These are phyloP conservation scores for Nymphaea colorata DNA, from an alignment of 164 flowering plant genomes.

Conservation along the genomic window DNA sequence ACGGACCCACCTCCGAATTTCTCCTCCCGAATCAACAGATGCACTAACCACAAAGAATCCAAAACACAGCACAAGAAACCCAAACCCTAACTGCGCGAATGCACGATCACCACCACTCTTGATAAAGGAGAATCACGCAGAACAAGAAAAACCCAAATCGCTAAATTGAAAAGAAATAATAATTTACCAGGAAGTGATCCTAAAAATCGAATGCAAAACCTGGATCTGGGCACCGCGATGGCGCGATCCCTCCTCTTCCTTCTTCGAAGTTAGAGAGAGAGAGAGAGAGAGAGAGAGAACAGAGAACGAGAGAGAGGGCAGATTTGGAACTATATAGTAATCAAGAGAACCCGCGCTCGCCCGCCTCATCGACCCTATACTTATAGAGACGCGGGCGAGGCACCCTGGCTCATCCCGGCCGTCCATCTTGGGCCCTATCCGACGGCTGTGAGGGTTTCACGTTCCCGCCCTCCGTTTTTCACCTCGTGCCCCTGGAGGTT, in stretches of 20 bases:
- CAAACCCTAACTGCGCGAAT: background rate
- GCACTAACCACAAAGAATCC: background rate
- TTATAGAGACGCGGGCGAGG: background rate
- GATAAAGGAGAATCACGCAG: background rate
- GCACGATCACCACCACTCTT: background rate
- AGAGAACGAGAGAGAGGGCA: background rate
- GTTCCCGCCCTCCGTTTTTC: background rate
- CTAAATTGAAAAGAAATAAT: background rate
- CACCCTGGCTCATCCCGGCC: background rate
- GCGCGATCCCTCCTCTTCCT: no score
- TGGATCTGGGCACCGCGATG: background rate
- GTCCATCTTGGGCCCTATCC: background rate
- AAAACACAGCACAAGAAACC: background rate
- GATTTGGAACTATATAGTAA: background rate
- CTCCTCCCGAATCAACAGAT: no score
- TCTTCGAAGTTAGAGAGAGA: background rate
- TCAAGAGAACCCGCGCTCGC: background rate
- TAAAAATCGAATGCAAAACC: background rate
- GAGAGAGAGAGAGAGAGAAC: background rate
- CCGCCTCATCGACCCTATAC: background rate
- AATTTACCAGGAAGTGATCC: background rate
- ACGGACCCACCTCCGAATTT: background rate
- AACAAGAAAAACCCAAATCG: background rate
- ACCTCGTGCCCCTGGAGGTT: background rate
- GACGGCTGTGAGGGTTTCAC: background rate